Evolutionary conservation across 1,139 yeast species (phyloP).

Genomic region (Pneumocystis sp.): DNA sequence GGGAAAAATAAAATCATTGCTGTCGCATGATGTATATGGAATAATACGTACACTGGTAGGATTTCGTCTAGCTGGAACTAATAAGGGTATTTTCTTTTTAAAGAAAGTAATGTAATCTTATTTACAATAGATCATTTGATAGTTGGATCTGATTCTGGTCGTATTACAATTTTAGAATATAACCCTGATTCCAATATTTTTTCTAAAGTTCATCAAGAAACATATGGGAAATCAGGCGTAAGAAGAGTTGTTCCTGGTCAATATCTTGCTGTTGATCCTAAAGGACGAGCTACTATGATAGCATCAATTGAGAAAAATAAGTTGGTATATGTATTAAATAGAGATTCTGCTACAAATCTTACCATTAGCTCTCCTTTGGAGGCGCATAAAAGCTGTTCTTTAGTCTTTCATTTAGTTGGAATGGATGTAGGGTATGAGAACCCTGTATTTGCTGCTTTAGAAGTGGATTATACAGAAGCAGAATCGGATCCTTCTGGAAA

Average conservation of each 20-base stretch:
- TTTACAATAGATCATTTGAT: conserved; percentile 38
- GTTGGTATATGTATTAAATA: conserved; percentile 44
- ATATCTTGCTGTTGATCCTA: conserved; percentile 58
- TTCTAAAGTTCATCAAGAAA: conserved; percentile 42
- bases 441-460: conserved; percentile 72
- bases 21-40: conserved; percentile 41
- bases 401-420: conserved; percentile 45
- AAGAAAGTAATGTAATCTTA: background rate
- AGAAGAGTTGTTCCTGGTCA: conserved; percentile 66
- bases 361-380: conserved; percentile 63
- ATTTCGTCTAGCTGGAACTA: conserved; percentile 38
- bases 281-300: conserved; percentile 53
- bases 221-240: conserved; percentile 61
- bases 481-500: conserved; percentile 16
- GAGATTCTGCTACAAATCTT: conserved; percentile 34
- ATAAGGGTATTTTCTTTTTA: background rate
- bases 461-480: conserved; percentile 36
- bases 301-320: conserved; percentile 63
- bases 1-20: conserved; percentile 38
- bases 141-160: conserved; percentile 75
- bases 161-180: conserved; percentile 43
- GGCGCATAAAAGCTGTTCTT: conserved; percentile 35
- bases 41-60: conserved; percentile 40
- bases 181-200: conserved; percentile 31
- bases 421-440: conserved; percentile 67